These are phyloP conservation scores for Kuraishia floccosa DNA, from an alignment of 805 yeast genomes.

Conservation along the genomic window DNA sequence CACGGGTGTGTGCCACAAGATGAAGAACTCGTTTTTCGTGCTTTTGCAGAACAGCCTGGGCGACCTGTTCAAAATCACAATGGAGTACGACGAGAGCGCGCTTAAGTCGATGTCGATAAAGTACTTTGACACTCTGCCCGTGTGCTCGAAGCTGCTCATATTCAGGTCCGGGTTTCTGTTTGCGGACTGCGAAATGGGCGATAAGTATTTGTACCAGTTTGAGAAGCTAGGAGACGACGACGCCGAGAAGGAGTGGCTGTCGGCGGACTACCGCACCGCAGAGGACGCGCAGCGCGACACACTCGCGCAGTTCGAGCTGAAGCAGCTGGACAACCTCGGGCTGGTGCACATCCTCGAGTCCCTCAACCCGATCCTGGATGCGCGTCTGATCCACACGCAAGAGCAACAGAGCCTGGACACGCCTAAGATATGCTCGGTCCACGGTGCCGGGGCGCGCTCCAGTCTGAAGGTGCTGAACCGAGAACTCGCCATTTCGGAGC, in stretches of 20 bases:
- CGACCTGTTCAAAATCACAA: conserved; percentile 59
- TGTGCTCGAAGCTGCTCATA: conserved; percentile 42
- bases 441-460: conserved; percentile 34
- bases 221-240: conserved; percentile 55
- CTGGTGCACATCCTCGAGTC: conserved; percentile 38
- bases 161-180: conserved; percentile 69
- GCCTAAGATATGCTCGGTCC: conserved; percentile 27
- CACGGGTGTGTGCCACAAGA: conserved; percentile 50
- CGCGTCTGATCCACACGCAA: conserved; percentile 20
- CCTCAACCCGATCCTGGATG: conserved; percentile 42
- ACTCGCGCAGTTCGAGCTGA: conserved; percentile 15
- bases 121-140: conserved; percentile 72
- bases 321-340: conserved; percentile 42
- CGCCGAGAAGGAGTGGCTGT: conserved; percentile 21
- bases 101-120: conserved; percentile 34
- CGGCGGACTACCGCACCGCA: conserved; percentile 22
- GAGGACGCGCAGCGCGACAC: conserved; percentile 14
- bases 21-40: conserved; percentile 54
- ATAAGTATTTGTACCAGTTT: conserved; percentile 67
- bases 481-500: conserved; percentile 47
- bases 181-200: conserved; percentile 51
- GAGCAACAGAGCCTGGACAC: conserved; percentile 18
- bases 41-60: conserved; percentile 64
- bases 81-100: conserved; percentile 25
- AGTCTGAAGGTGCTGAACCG: conserved; percentile 35